Percentiles rank a stretch among this genome's conserved stretches.
Evolutionary conservation across 805 yeast species (phyloP).

Genomic region (Nakazawaea sp.): DNA sequence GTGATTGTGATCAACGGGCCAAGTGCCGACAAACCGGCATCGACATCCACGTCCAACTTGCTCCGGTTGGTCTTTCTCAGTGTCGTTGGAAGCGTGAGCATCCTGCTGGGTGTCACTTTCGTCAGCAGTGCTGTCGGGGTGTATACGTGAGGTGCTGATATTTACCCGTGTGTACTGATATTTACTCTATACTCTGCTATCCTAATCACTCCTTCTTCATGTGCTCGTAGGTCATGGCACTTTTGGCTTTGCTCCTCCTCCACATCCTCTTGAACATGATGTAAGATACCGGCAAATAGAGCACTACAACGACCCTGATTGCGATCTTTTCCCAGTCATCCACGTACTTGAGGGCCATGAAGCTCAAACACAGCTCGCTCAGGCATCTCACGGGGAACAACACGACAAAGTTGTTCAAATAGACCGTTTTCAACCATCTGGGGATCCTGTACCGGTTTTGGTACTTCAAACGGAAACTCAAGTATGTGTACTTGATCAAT

Average conservation of each 20-base stretch:
- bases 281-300: conserved; percentile 18
- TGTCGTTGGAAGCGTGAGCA: conserved; percentile 20
- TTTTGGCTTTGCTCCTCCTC: neutral
- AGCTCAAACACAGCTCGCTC: conserved; percentile 17
- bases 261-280: conserved; percentile 15
- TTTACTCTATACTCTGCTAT: no score
- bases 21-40: neutral
- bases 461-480: conserved; percentile 20
- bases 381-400: conserved; percentile 16
- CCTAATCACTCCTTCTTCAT: neutral
- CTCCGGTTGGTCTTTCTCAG: conserved; percentile 12
- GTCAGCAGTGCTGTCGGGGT: conserved; percentile 25
- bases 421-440: conserved; percentile 13
- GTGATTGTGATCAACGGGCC: conserved; percentile 2
- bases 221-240: neutral
- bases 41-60: conserved; percentile 3
- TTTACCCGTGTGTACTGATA: neutral
- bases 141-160: conserved; percentile 15
- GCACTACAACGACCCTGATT: conserved; percentile 13
- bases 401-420: conserved; percentile 13
- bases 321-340: conserved; percentile 6
- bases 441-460: conserved; percentile 14
- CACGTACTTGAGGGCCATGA: conserved; percentile 16
- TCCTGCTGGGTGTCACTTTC: conserved; percentile 21
- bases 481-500: conserved; percentile 17